Base-by-base conservation (phyloP, 306 rosid genomes). In the Trifolium pratense region DNA sequence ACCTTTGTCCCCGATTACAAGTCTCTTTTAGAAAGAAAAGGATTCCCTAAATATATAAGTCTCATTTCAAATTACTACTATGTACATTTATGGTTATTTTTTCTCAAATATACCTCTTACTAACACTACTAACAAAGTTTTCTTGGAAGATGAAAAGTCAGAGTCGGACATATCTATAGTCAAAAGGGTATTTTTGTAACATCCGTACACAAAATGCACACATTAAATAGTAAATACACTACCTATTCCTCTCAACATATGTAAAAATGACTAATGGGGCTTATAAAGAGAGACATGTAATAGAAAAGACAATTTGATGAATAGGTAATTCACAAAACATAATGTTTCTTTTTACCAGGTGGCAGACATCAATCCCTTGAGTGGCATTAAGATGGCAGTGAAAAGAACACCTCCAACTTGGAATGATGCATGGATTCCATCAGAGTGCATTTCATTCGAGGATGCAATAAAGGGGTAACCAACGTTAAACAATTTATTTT, bases 381-480 rank as follows among this genome's bases (percentile, higher is more conserved):
- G 89, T 70, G 87, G 89, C 69, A 78, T 93, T 45, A 77, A 74
- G 76, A 84, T 92, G 46, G 93, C 98, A 23, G 61, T 86, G 84
- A 85, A 18, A 80, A 89, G 98, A 80, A 77, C 16, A 31, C 92
- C 92, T 70, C 86, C 82, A 25, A 82, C 73, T 53, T 87, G 85
- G 90, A 75, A 90, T 72, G 45, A 60, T 59, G 87, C 97, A 39
- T 93, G 97, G 96, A 81, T 82, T 85, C 93, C 93, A 66, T 79
- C 89, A 7, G 97, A 90, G 70, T 73, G 87, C 67, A 58, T 93
- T 81, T 83, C 88, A 5, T 58, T 93, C 62, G 79, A 80, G 70
- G 92, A 89, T 53, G 90, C 96, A 25, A 43, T 93, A 74, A 90
- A 87, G 76, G 93, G 83, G 97, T 93, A 87, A 82, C 85, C 55